Conservation (phyloP, 2,329 filamentous ascomycete species). For the Cytospora mali region DNA sequence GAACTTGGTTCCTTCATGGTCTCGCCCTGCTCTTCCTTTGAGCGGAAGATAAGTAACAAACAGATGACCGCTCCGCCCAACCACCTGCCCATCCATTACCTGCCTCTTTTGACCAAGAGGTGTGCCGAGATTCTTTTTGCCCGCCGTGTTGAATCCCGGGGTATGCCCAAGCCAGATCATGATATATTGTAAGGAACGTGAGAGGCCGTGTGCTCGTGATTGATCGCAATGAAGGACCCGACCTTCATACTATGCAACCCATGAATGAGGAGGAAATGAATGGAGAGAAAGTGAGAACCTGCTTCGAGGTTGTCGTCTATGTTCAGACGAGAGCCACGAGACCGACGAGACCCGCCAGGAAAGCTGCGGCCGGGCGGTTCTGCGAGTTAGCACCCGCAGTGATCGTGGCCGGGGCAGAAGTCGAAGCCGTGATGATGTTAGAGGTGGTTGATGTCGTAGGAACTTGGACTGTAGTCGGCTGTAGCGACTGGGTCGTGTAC, state of each 20-base stretch:
- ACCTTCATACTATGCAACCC: conserved; percentile 17
- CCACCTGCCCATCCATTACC: not conserved
- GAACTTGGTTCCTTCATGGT: not conserved
- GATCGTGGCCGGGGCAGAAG: conserved; percentile 31
- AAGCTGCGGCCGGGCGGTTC: conserved; percentile 40
- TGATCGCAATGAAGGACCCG: conserved; percentile 4
- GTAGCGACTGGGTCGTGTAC: conserved; percentile 31
- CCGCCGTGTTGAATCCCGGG: conserved; percentile 12
- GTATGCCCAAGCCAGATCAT: conserved; percentile 18
- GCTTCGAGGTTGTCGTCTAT: not conserved
- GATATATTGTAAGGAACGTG: conserved; percentile 21
- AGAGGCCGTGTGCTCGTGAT: conserved; percentile 18
- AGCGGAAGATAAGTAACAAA: not conserved
- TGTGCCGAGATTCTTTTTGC: not conserved
- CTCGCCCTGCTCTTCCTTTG: not conserved
- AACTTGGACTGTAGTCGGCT: conserved; percentile 36
- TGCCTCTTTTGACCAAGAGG: not conserved
- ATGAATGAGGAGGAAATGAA: not conserved
- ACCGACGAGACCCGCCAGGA: conserved; percentile 44
- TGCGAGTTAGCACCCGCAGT: conserved; percentile 38
- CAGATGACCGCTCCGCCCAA: not conserved
- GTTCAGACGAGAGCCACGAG: conserved; percentile 42
- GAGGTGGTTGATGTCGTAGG: conserved; percentile 37
- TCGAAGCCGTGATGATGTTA: conserved; percentile 31
- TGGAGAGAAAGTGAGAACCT: not conserved